Evolutionary conservation across 1,139 yeast species (phyloP).

Genomic region (Hansenula sp.): DNA sequence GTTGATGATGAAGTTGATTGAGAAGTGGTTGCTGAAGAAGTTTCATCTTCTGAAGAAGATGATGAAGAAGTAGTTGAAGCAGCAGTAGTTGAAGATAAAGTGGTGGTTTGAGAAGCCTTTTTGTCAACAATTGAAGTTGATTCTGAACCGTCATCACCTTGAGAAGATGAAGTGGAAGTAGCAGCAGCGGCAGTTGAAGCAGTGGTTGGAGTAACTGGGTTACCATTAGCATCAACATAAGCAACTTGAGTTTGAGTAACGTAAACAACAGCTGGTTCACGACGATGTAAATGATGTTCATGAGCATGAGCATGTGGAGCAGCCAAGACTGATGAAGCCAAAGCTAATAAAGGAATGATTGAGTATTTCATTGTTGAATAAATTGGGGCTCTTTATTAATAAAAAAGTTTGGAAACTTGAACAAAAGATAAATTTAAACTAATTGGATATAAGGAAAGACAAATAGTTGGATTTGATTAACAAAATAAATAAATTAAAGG

Average conservation of each 20-base stretch:
- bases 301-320: slow-evolving; percentile 42
- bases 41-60: slow-evolving; percentile 18
- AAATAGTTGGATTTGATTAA: slow-evolving; percentile 7
- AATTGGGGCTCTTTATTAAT: background rate
- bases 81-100: slow-evolving; percentile 15
- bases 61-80: slow-evolving; percentile 14
- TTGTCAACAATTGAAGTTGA: slow-evolving; percentile 4
- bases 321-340: slow-evolving; percentile 34
- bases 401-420: background rate
- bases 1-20: slow-evolving; percentile 25
- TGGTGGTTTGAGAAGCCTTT: slow-evolving; percentile 16
- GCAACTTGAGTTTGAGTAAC: slow-evolving; percentile 50
- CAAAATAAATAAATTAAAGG: slow-evolving; percentile 4
- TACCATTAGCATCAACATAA: slow-evolving; percentile 36
- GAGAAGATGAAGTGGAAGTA: slow-evolving; percentile 17
- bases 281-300: slow-evolving; percentile 52
- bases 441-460: slow-evolving; percentile 9
- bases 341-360: slow-evolving; percentile 24
- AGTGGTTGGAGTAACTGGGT: slow-evolving; percentile 23
- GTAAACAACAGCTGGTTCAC: slow-evolving; percentile 50
- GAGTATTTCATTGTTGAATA: slow-evolving; percentile 19
- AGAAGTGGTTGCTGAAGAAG: slow-evolving; percentile 20
- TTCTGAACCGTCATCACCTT: slow-evolving; percentile 10
- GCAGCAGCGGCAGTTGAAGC: slow-evolving; percentile 18
- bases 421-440: background rate